Conservation (phyloP, 805 yeast genomes). For the Candida multigemmis region DNA sequence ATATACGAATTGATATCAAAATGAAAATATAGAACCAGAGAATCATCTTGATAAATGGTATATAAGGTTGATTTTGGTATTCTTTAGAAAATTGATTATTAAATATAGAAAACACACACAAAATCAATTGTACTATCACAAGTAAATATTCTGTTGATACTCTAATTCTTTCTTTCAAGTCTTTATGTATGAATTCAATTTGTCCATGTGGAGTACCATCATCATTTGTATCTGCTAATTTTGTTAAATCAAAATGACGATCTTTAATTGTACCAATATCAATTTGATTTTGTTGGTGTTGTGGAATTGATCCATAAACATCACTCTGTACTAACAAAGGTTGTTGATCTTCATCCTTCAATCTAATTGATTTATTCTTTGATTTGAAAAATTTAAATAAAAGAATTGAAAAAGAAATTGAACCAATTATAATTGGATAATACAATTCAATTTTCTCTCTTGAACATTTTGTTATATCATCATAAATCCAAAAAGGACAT, state of each 20-base stretch:
- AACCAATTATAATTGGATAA: conserved; percentile 19
- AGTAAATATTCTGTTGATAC: conserved; percentile 40
- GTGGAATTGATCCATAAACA: conserved; percentile 21
- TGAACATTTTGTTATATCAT: conserved; percentile 50
- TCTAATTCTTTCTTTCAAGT: conserved; percentile 42
- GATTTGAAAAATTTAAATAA: conserved; percentile 10
- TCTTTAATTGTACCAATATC: conserved; percentile 28
- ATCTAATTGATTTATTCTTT: conserved; percentile 5
- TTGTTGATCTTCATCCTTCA: conserved; percentile 14
- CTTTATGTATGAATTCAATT: conserved; percentile 38
- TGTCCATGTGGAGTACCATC: conserved; percentile 59
- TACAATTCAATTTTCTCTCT: conserved; percentile 30
- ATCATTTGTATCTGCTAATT: conserved; percentile 40
- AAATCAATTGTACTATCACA: conserved; percentile 33
- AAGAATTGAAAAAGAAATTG: conserved; percentile 18
- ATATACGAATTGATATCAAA: conserved; percentile 30
- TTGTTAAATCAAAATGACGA: conserved; percentile 58
- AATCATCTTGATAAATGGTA: conserved; percentile 15
- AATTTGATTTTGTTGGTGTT: conserved; percentile 1
- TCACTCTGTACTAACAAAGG: conserved; percentile 25
- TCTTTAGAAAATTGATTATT: conserved; percentile 20
- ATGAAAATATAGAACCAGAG: conserved; percentile 38
- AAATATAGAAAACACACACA: conserved; percentile 24
- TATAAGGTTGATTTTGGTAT: conserved; percentile 15
- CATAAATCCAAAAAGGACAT: conserved; percentile 42